Evolutionary conservation across 257 asterid species (phyloP).

Genomic region (Gentiana macrophylla): DNA sequence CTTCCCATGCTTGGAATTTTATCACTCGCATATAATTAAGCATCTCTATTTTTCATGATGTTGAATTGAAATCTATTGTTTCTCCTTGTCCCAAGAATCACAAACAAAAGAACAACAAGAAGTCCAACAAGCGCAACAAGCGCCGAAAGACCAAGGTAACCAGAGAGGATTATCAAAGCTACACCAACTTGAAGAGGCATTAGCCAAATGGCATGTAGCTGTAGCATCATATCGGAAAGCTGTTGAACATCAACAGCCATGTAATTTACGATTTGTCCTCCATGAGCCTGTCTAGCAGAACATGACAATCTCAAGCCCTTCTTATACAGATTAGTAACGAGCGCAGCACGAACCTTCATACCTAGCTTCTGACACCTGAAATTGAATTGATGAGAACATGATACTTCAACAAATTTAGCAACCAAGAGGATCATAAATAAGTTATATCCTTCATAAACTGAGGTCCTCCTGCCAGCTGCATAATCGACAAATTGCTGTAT

Average conservation of each 20-base stretch:
- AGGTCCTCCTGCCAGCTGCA: conserved; percentile 49
- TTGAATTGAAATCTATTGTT: conserved; percentile 59
- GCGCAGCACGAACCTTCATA: conserved; percentile 69
- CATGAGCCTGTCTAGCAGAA: conserved; percentile 83
- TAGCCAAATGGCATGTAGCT: conserved; percentile 68
- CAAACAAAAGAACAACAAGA: conserved; percentile 35
- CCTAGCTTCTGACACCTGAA: conserved; percentile 85
- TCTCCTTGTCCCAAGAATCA: conserved; percentile 38
- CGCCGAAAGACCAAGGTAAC: conserved; percentile 46
- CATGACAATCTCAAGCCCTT: conserved; percentile 77
- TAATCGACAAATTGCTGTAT: conserved; percentile 65
- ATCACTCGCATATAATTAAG: conserved; percentile 84
- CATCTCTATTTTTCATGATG: conserved; percentile 81
- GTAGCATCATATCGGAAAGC: conserved; percentile 91
- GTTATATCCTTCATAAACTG: conserved; percentile 66
- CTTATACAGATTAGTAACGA: conserved; percentile 62
- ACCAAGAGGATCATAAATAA: conserved; percentile 45
- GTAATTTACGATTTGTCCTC: conserved; percentile 88
- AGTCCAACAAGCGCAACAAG: conserved; percentile 48
- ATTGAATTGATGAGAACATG: conserved; percentile 78
- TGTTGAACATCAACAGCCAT: conserved; percentile 99
- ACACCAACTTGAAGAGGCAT: conserved; percentile 74
- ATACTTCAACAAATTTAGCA: conserved; percentile 70
- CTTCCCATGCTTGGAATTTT: conserved; percentile 98
- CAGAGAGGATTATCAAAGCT: conserved; percentile 57